These are phyloP conservation scores for Sugiyamaella floridensis DNA, from an alignment of 805 yeast species.

Conservation along the genomic window DNA sequence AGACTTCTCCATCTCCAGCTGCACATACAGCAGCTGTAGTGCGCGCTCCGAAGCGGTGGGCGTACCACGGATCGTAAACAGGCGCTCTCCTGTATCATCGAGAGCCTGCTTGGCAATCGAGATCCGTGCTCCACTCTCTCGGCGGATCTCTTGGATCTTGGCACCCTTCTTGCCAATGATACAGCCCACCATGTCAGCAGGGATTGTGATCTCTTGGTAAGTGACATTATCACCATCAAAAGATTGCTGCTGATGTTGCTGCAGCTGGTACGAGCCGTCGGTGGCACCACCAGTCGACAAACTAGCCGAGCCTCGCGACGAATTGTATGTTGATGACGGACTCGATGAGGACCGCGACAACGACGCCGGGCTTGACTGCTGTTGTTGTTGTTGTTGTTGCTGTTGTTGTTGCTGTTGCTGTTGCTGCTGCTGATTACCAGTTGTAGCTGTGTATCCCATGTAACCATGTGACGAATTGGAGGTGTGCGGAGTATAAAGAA, in stretches of 20 bases:
- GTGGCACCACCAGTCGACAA: background rate
- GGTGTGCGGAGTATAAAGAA: constrained; percentile 37
- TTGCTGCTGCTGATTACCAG: background rate
- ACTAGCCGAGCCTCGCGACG: background rate
- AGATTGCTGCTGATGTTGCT: background rate
- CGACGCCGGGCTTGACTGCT: background rate
- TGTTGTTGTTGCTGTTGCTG: background rate
- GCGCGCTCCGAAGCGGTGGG: constrained; percentile 52
- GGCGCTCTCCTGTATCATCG: constrained; percentile 51
- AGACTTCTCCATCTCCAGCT: constrained; percentile 20
- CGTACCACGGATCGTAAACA: constrained; percentile 64
- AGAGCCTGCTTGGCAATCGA: constrained; percentile 65
- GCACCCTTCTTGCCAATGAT: constrained; percentile 81
- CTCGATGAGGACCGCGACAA: background rate
- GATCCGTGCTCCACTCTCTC: constrained; percentile 70
- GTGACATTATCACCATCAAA: constrained; percentile 32
- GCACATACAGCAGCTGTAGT: constrained; percentile 46
- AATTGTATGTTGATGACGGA: background rate
- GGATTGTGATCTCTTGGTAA: constrained; percentile 44
- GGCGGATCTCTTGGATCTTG: constrained; percentile 79
- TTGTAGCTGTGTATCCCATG: background rate
- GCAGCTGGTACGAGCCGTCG: background rate
- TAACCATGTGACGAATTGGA: background rate
- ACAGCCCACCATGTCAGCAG: constrained; percentile 82
- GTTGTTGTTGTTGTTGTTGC: background rate